Percentiles rank a stretch among this genome's conserved stretches.
These are phyloP conservation scores for Cyphellophora europaea DNA, from an alignment of 2,329 filamentous ascomycete genomes.

Conservation along the genomic window DNA sequence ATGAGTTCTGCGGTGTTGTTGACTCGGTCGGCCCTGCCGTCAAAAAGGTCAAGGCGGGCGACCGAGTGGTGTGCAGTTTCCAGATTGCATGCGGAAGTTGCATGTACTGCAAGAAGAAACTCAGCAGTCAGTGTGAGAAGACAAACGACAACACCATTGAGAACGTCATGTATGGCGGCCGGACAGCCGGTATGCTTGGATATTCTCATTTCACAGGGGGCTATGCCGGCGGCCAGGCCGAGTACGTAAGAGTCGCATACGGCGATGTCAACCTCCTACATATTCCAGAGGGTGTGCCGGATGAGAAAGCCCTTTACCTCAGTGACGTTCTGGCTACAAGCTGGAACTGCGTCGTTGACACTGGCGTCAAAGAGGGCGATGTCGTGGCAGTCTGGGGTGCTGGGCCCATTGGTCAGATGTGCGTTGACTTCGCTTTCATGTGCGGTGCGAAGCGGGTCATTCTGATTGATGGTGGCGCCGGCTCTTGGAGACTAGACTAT, in stretches of 20 bases:
- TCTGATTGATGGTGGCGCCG: conserved; percentile 63
- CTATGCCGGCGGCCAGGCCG: conserved; percentile 78
- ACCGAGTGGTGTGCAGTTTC: conserved; percentile 74
- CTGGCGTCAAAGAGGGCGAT: conserved; percentile 67
- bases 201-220: conserved; percentile 72
- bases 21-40: conserved; percentile 47
- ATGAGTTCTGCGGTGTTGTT: conserved; percentile 45
- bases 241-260: conserved; percentile 73
- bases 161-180: conserved; percentile 69
- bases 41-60: conserved; percentile 47
- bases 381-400: conserved; percentile 80
- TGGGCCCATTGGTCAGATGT: conserved; percentile 76
- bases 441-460: conserved; percentile 69
- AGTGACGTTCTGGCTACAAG: conserved; percentile 72
- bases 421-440: conserved; percentile 55
- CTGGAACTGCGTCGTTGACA: conserved; percentile 77
- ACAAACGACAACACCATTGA: conserved; percentile 66
- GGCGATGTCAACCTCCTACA: conserved; percentile 73
- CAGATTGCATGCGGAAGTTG: conserved; percentile 65
- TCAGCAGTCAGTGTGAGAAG: conserved; percentile 36
- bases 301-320: conserved; percentile 74
- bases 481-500: conserved; percentile 55
- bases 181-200: conserved; percentile 65
- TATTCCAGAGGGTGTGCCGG: conserved; percentile 68
- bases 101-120: conserved; percentile 68